Evolutionary conservation across 108 stramenopile species (phyloP).

Genomic region (Tribonema minus): DNA sequence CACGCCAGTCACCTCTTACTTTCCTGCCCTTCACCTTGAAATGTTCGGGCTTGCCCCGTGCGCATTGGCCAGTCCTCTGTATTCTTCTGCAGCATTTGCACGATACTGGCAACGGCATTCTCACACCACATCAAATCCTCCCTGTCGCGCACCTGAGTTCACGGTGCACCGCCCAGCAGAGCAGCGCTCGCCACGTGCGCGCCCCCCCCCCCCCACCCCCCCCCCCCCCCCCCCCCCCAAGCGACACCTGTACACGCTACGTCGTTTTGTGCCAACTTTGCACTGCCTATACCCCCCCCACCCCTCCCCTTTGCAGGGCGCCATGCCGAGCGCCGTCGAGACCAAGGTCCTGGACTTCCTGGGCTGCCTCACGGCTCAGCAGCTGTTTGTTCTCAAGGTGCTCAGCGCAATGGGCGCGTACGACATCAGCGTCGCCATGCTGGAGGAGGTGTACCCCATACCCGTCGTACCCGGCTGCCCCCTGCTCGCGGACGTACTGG

Average conservation of each 20-base stretch:
- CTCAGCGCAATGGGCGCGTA: slow-evolving; percentile 20
- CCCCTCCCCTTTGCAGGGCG: slow-evolving; percentile 2
- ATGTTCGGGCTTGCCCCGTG: too few species aligned
- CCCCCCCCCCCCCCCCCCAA: too few species aligned
- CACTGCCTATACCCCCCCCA: background rate
- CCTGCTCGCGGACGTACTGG: slow-evolving; percentile 1
- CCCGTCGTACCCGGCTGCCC: background rate
- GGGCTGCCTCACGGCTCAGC: slow-evolving; percentile 17
- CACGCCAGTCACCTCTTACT: too few species aligned
- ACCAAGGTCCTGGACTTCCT: slow-evolving; percentile 10
- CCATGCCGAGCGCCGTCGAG: slow-evolving; percentile 7
- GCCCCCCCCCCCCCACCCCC: too few species aligned
- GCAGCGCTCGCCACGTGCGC: background rate
- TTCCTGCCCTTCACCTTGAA: too few species aligned
- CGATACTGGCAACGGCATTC: too few species aligned
- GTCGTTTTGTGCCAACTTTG: background rate
- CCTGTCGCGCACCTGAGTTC: too few species aligned
- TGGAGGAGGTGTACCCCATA: slow-evolving; percentile 32
- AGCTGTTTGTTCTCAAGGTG: slow-evolving; percentile 14
- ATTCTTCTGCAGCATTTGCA: too few species aligned
- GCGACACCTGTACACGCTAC: background rate
- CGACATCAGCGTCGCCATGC: background rate
- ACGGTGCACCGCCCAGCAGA: background rate
- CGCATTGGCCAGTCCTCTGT: too few species aligned
- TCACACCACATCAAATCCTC: too few species aligned